Percentiles rank a stretch among this genome's conserved stretches.
These are phyloP conservation scores for Psilocybe subaeruginosa DNA, from an alignment of 768 basidiomycete species.

Conservation along the genomic window DNA sequence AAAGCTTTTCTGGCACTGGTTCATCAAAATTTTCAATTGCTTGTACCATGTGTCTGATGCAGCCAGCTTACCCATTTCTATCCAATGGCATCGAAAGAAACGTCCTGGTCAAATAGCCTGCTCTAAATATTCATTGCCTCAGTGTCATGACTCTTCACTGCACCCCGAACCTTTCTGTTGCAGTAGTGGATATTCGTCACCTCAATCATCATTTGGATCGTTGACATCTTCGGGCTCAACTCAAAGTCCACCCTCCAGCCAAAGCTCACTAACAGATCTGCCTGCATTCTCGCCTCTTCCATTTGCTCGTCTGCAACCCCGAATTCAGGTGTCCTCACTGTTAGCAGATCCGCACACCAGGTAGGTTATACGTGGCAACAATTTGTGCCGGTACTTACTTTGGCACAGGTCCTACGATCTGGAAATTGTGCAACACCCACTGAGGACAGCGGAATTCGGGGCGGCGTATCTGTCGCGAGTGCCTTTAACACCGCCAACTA, in stretches of 20 bases:
- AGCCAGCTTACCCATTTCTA: slow-evolving; percentile 25
- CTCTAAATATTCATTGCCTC: slow-evolving; percentile 25
- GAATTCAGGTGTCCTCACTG: slow-evolving; percentile 62
- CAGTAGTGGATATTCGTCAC: slow-evolving; percentile 54
- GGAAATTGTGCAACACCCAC: slow-evolving; percentile 85
- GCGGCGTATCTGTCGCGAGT: slow-evolving; percentile 73
- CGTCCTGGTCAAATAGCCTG: slow-evolving; percentile 13
- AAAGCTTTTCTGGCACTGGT: slow-evolving; percentile 11
- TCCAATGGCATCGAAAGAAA: slow-evolving; percentile 27
- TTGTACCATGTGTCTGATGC: slow-evolving; percentile 28
- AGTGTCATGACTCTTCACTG: slow-evolving; percentile 12
- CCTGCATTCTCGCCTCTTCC: slow-evolving; percentile 37
- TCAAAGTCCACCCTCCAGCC: slow-evolving; percentile 46
- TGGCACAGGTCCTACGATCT: slow-evolving; percentile 69
- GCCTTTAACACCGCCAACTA: slow-evolving; percentile 82
- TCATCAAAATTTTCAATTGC: slow-evolving; percentile 16
- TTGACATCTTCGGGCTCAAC: slow-evolving; percentile 42
- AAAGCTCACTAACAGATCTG: slow-evolving; percentile 37
- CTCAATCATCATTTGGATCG: slow-evolving; percentile 46
- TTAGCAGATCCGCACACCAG: slow-evolving; percentile 56
- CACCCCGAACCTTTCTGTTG: slow-evolving; percentile 30
- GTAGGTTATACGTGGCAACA: slow-evolving; percentile 33
- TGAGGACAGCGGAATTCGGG: slow-evolving; percentile 82
- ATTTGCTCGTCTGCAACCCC: slow-evolving; percentile 44
- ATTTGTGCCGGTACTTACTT: background rate